Base-by-base conservation (phyloP, 139 green algal species). In the Nannochloris sp. region DNA sequence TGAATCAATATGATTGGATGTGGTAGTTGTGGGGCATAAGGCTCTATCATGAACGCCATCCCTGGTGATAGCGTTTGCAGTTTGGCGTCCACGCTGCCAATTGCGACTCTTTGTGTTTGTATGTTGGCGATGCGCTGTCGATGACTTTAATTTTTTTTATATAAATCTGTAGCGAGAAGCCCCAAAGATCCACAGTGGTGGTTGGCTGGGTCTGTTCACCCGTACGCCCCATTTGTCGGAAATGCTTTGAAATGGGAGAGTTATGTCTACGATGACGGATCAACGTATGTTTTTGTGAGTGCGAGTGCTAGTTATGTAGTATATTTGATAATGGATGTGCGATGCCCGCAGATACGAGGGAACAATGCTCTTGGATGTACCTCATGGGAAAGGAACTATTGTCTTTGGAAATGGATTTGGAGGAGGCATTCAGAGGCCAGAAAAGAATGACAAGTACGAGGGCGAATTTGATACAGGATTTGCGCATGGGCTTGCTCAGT, bases 221-320 rank as follows among this genome's bases (percentile, higher is more conserved):
- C 88, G 0, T 87, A 90, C 57, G 80, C 86, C 1, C 87, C 88
- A 14, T 95, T 96, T 69, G 61, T 80, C 11, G 89, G 89, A 9
- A 86, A 94, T 66, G 67, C 87, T 0, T 66, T 94, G 1, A 89
- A 90, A 68, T 96, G 89, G 89, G 73, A 84, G 16, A 85, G 69
- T 72, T 85, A 81, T 61, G 87, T 89, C 7, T 96, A 91, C 49
- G 87, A 92, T 19, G 89, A 96, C 61, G 87, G 84, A 62, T 92
- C 87, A 48, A 93, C 89, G 88, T 96, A 71, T 82, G 88, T 72
- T 0, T 3, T 58, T 9, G 40, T 25, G 12, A 12, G 12, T 18
- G 4, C 16, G 10, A 25, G 9, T 7, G 1, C 4, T 19, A 55
- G 25, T 15, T 14, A 24, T 16, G 27, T 29, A 6, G 65, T 67